Evolutionary conservation across 106 monocot species (phyloP), one percentile per base, ranked within the genome.

Genomic region (Narthecium ossifragum): DNA sequence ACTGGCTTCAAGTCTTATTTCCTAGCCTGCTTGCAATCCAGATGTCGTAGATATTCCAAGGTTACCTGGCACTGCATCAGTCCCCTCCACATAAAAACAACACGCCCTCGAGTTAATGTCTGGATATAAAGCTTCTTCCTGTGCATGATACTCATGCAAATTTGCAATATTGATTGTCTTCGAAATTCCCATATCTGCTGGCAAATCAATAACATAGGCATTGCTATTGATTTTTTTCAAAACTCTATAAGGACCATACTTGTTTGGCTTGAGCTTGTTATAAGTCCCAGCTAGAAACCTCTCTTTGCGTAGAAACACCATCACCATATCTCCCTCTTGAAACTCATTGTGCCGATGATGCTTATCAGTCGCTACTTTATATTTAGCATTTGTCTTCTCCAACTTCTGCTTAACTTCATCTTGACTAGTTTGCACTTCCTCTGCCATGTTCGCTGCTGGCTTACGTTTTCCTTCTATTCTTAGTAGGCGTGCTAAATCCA

Each of bases 61-160:
- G n/a, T n/a, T n/a, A n/a, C n/a, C n/a, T n/a, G n/a, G n/a, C n/a
- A n/a, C n/a, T n/a, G n/a, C n/a, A n/a, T n/a, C n/a, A n/a, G n/a
- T n/a, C n/a, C n/a, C n/a, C n/a, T n/a, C n/a, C n/a, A n/a, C n/a
- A n/a, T n/a, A n/a, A n/a, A n/a, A n/a, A n/a, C n/a, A n/a, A n/a
- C n/a, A n/a, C n/a, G n/a, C n/a, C n/a, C n/a, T n/a, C n/a, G n/a
- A n/a, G n/a, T n/a, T n/a, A n/a, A n/a, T n/a, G n/a, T n/a, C n/a
- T n/a, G n/a, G n/a, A n/a, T n/a, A n/a, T n/a, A n/a, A n/a, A n/a
- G n/a, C n/a, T n/a, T n/a, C n/a, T n/a, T 13, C 46, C 6, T 47
- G 10, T 47, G 6, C 51, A 52, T 26, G 51, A 26, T 52, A 52
- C 26, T 52, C 51, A 52, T 52, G 26, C 51, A 52, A 14, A 52